Evolutionary conservation across 2,329 filamentous ascomycete genomes (phyloP).

Genomic region (Penicillium sp.): DNA sequence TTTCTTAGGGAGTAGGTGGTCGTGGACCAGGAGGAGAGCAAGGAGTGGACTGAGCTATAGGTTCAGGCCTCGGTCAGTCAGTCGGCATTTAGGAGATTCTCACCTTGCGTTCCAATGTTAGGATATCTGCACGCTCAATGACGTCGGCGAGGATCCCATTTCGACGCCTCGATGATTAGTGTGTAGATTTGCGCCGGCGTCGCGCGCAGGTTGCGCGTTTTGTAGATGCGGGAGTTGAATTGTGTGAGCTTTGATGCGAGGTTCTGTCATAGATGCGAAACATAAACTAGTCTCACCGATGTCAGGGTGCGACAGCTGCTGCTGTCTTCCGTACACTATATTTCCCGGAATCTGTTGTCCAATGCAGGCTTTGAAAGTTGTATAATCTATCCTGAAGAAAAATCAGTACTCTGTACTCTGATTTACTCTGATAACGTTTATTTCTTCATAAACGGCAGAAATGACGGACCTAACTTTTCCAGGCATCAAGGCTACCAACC

Average conservation of each 20-base stretch:
- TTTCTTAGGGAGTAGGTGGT: constrained; percentile 72
- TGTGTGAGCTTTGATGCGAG: no score
- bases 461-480: background rate
- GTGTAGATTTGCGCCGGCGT: constrained; percentile 80
- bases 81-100: constrained; percentile 22
- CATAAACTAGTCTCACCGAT: no score
- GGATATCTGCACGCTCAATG: constrained; percentile 71
- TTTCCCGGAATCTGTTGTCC: no score
- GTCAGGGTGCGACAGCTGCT: no score
- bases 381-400: background rate
- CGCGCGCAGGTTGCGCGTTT: constrained; percentile 67
- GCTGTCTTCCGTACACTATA: no score
- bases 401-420: background rate
- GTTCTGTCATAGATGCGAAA: no score
- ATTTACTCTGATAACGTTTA: background rate
- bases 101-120: constrained; percentile 81
- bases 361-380: background rate
- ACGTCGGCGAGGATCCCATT: constrained; percentile 95
- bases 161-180: constrained; percentile 75
- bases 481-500: background rate
- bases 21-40: constrained; percentile 76
- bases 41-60: constrained; percentile 73
- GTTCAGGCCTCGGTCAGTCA: constrained; percentile 35
- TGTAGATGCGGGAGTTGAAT: constrained; percentile 82
- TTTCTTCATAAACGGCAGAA: background rate